phyloP scores from a whole-genome alignment of 2,329 filamentous ascomycete genomes.

The Tolypocladium sp. region DNA sequence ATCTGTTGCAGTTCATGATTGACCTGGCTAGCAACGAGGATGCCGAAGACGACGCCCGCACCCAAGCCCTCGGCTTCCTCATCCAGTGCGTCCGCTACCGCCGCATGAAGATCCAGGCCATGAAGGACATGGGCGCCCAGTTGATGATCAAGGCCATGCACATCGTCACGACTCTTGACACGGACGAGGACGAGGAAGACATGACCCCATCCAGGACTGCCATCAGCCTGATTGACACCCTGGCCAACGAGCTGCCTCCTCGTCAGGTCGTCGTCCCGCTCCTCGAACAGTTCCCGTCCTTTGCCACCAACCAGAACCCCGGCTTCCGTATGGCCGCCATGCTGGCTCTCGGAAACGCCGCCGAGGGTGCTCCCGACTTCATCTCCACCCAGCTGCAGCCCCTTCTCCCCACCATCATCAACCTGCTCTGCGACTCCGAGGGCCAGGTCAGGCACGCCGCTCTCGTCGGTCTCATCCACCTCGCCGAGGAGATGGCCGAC shows the following conservation, averaged over 20 bases:
- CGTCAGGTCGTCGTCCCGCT: slow-evolving; percentile 91
- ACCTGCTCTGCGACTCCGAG: slow-evolving; percentile 76
- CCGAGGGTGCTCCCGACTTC: slow-evolving; percentile 95
- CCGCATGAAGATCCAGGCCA: slow-evolving; percentile 89
- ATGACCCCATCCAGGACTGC: slow-evolving; percentile 73
- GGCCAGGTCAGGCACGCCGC: slow-evolving; percentile 78
- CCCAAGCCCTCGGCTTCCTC: slow-evolving; percentile 86
- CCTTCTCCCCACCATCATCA: slow-evolving; percentile 77
- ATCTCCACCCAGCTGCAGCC: slow-evolving; percentile 84
- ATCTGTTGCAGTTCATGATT: slow-evolving; percentile 90
- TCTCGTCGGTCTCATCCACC: slow-evolving; percentile 75
- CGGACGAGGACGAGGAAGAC: slow-evolving; percentile 69
- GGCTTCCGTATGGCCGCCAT: slow-evolving; percentile 85
- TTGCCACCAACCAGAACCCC: slow-evolving; percentile 65
- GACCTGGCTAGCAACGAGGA: slow-evolving; percentile 69
- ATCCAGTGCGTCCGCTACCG: slow-evolving; percentile 88
- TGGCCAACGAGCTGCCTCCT: slow-evolving; percentile 80
- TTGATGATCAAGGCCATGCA: slow-evolving; percentile 82
- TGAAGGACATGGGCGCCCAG: slow-evolving; percentile 74
- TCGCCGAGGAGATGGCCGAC: slow-evolving; percentile 89
- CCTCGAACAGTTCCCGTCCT: slow-evolving; percentile 75
- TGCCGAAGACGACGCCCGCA: slow-evolving; percentile 74
- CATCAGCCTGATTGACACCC: slow-evolving; percentile 78
- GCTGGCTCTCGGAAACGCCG: slow-evolving; percentile 83
- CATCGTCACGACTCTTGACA: slow-evolving; percentile 82